Base-by-base conservation (phyloP, 164 flowering plant species). In the Aristolochia californica region DNA sequence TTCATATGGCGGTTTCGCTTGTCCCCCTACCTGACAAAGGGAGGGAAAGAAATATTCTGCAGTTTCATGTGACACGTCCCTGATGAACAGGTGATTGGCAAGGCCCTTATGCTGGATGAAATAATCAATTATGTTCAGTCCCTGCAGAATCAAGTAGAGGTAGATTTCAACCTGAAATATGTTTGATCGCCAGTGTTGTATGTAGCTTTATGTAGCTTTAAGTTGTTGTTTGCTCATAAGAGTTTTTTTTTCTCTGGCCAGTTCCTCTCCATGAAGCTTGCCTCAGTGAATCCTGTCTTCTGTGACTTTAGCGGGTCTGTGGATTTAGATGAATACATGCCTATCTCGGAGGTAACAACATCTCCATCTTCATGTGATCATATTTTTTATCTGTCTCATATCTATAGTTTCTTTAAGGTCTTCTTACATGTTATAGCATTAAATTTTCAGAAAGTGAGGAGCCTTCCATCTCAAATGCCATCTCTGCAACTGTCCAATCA, bases 211-310 rank as follows among this genome's bases (percentile, higher is more conserved):
- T 2, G 25, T n/a, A n/a, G 40, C 10, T 12, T 1, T 34, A n/a
- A n/a, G 40, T 2, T 34, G 7, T 12, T 34, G 40, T 34, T 34
- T 8, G 4, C 40, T 34, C 40, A 34, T 12, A 34, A 34, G 5
- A 5, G 9, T 5, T 26, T 3, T 49, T n/a, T n/a, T n/a, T n/a
- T 45, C 0, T 43, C 23, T 63, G 25, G 62, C 17, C 78, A 87
- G 97, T 85, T 90, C 64, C 86, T 91, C 0, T 91, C 97, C 13
- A 82, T 84, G 94, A 91, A 85, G 78, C 96, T 91, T 71, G 82
- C 97, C 44, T 83, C 90, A 23, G 58, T 82, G 55, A 79, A 80
- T 64, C 93, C 95, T 30, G 60, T 80, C 70, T 62, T 72, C 45
- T 75, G 78, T 63, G 78, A 75, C 70, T 83, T 82, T 59, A 82